Conservation (phyloP, 2,329 filamentous ascomycete genomes). For the Phyllosticta paracitricarpa region DNA sequence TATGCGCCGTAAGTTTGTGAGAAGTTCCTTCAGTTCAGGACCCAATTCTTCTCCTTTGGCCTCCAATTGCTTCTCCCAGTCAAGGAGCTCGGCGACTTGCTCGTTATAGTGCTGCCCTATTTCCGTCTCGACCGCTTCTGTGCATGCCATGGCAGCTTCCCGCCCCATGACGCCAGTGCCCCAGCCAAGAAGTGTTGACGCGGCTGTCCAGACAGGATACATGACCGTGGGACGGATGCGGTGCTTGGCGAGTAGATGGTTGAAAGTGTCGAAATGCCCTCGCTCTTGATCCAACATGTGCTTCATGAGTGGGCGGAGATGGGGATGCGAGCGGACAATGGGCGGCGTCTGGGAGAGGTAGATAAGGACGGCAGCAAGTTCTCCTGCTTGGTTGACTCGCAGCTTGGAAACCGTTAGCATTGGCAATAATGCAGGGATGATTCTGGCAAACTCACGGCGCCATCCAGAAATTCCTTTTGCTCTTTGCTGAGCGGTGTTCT, state of each 20-base stretch:
- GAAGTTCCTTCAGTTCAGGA: slow-evolving; percentile 62
- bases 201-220: slow-evolving; percentile 78
- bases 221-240: slow-evolving; percentile 86
- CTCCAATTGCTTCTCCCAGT: slow-evolving; percentile 71
- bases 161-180: slow-evolving; percentile 77
- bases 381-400: slow-evolving; percentile 93
- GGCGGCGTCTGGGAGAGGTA: slow-evolving; percentile 81
- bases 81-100: slow-evolving; percentile 72
- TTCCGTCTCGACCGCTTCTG: slow-evolving; percentile 95
- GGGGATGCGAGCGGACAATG: slow-evolving; percentile 70
- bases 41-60: slow-evolving; percentile 69
- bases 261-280: slow-evolving; percentile 78
- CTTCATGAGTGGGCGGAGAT: slow-evolving; percentile 81
- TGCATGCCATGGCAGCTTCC: slow-evolving; percentile 96
- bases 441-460: slow-evolving; percentile 17
- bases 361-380: slow-evolving; percentile 92
- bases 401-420: slow-evolving; percentile 40
- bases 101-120: slow-evolving; percentile 94
- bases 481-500: slow-evolving; percentile 18
- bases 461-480: slow-evolving; percentile 29
- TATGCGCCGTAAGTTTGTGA: slow-evolving; percentile 68
- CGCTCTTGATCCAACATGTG: slow-evolving; percentile 99
- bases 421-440: background rate
- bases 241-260: slow-evolving; percentile 70
- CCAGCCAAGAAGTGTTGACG: slow-evolving; percentile 79